These are phyloP conservation scores for Cokeromyces recurvatus DNA, from an alignment of 371 early-diverging fungal genomes.

Conservation along the genomic window DNA sequence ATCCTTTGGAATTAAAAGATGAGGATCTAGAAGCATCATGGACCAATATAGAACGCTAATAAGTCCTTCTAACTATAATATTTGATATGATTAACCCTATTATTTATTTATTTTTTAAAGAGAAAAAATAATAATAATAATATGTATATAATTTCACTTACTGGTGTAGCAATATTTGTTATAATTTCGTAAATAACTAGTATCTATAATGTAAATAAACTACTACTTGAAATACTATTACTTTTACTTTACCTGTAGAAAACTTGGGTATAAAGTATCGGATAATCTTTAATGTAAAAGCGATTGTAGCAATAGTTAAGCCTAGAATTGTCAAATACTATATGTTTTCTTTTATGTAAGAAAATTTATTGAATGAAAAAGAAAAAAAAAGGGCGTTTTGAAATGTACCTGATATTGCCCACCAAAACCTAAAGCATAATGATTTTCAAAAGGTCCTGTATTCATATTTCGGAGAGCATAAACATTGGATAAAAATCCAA, in stretches of 20 bases:
- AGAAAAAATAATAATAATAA: too few species aligned
- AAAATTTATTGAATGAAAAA: too few species aligned
- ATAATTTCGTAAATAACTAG: conserved; percentile 23
- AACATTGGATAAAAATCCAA: conserved; percentile 29
- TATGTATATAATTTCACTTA: conserved; percentile 16
- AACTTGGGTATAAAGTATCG: conserved; percentile 15
- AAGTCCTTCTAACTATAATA: conserved; percentile 34
- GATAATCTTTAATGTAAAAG: conserved; percentile 11
- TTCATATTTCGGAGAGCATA: conserved; percentile 25
- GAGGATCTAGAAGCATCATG: conserved; percentile 31
- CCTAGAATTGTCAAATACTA: conserved; percentile 15
- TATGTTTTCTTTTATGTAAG: too few species aligned
- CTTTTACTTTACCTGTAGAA: conserved; percentile 9
- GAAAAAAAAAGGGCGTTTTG: too few species aligned
- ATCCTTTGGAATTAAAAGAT: conserved; percentile 29
- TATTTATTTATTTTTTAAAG: too few species aligned
- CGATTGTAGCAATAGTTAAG: conserved; percentile 12
- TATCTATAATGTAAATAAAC: background rate
- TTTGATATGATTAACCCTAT: too few species aligned
- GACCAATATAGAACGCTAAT: conserved; percentile 40
- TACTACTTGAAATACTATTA: background rate
- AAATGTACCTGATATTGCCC: conserved; percentile 39
- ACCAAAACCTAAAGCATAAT: conserved; percentile 36
- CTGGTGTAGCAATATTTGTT: conserved; percentile 31
- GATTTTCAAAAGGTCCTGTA: conserved; percentile 30